Evolutionary conservation across 257 asterid species (phyloP).

Genomic region (Solanum peruvianum): DNA sequence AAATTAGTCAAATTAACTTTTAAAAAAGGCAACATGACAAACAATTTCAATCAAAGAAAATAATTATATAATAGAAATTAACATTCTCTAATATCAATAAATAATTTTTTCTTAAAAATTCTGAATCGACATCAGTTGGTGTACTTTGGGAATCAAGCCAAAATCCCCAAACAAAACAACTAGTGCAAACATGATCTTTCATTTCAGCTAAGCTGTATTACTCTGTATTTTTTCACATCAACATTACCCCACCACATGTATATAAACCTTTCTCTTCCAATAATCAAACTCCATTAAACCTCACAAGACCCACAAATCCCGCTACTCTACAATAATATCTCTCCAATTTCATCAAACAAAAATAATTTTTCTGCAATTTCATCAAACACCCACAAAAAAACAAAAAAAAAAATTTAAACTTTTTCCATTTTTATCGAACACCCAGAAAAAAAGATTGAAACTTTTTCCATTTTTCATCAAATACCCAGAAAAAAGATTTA

Average conservation of each 20-base stretch:
- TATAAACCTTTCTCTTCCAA: not conserved
- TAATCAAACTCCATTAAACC: not conserved
- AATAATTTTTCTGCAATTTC: not conserved
- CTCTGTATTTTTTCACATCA: not conserved
- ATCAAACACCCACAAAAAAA: not conserved
- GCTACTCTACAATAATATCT: not conserved
- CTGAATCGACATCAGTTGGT: too few species aligned
- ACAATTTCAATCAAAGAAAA: accelerated
- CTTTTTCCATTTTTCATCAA: not conserved
- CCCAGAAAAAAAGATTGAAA: not conserved
- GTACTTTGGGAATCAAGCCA: too few species aligned
- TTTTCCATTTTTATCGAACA: not conserved
- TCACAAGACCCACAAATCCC: slow-evolving; percentile 1
- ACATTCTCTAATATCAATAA: too few species aligned
- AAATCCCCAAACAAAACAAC: not conserved
- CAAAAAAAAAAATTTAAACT: too few species aligned
- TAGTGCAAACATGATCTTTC: not conserved
- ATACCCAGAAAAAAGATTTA: not conserved
- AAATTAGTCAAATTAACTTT: too few species aligned
- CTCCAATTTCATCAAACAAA: not conserved
- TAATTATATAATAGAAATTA: too few species aligned
- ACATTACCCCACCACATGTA: not conserved
- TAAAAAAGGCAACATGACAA: accelerated
- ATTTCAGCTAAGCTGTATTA: not conserved
- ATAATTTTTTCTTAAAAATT: too few species aligned